phyloP scores from a whole-genome alignment of 768 basidiomycete species.

The Suillus fuscotomentosus region DNA sequence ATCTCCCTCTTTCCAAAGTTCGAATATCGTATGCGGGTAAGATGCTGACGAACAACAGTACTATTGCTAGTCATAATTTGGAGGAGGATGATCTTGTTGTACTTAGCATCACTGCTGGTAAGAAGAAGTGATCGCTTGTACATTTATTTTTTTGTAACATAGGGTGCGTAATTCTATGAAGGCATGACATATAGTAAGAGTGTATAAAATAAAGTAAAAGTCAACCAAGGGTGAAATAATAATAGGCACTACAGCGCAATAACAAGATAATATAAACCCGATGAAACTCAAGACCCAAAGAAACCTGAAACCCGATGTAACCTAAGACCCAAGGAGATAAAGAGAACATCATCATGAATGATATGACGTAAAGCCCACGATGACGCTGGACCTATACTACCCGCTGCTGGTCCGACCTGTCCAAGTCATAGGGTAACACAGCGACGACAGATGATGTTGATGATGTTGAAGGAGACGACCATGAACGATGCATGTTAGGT shows the following conservation, averaged over 20 bases:
- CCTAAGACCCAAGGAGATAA: background rate
- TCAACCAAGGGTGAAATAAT: background rate
- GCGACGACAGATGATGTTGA: background rate
- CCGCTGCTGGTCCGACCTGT: background rate
- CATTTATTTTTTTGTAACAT: background rate
- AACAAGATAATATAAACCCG: background rate
- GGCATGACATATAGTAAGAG: background rate
- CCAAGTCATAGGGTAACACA: background rate
- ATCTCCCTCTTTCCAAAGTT: slow-evolving; percentile 78
- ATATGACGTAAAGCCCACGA: background rate
- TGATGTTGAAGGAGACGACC: slow-evolving; percentile 12
- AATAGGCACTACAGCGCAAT: background rate
- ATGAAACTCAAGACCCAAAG: background rate
- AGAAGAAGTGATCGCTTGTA: slow-evolving; percentile 55
- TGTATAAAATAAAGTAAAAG: background rate
- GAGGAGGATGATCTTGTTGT: slow-evolving; percentile 88
- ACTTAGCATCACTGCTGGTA: slow-evolving; percentile 72
- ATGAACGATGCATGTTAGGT: slow-evolving; percentile 23
- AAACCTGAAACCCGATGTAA: background rate
- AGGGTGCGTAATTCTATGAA: slow-evolving; percentile 7
- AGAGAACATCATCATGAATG: background rate
- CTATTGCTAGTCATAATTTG: slow-evolving; percentile 84
- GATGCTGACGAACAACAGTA: slow-evolving; percentile 83
- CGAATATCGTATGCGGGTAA: slow-evolving; percentile 77
- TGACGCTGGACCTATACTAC: background rate